Evolutionary conservation across 305 asterid genomes (phyloP), one percentile per base, ranked within the genome.

Genomic region (Andrographis paniculata): DNA sequence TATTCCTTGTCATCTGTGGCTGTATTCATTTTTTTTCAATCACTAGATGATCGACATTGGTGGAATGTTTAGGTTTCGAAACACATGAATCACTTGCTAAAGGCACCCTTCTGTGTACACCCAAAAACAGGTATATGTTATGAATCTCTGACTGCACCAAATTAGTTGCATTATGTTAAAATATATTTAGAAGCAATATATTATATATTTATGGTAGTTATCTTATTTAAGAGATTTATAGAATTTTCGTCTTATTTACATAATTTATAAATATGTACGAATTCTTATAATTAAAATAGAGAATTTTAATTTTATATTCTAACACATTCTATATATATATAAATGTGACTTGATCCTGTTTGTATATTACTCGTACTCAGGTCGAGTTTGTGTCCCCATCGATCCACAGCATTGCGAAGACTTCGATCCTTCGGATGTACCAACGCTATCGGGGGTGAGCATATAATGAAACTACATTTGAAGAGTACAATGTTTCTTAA

Each of bases 51-150:
- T n/a, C n/a, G n/a, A n/a, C 10, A 27, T 41, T 46, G 28, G 49
- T 43, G 50, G 50, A 63, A 41, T 38, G 56, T 50, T 63, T 77
- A 89, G 95, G 99, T 91, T 48, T 83, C 99, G 1, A 83, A 66
- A 61, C 95, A 91, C 73, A 83, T 66, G 83, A 91, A 86, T 56
- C 99, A 91, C 69, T 75, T 91, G 67, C 79, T 91, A 64, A 91
- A 91, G 69, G 99, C 95, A 31, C 96, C 96, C 48, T 91, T 91
- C 68, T 91, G 96, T 53, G 41, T 91, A 59, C 99, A 83, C 73
- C 99, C 96, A 0, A 80, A 86, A 75, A 91, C 96, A 86, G 96
- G 96, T 80, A 46, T 43, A 43, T 14, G 6, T 24, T 24, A 24
- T 4, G 30, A 24, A 24, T 3, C 30, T 24, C 30, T n/a, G n/a